Percentiles rank a stretch among this genome's conserved stretches.
phyloP scores from a whole-genome alignment of 2,329 filamentous ascomycete species.

The Trichoderma koningiopsis region DNA sequence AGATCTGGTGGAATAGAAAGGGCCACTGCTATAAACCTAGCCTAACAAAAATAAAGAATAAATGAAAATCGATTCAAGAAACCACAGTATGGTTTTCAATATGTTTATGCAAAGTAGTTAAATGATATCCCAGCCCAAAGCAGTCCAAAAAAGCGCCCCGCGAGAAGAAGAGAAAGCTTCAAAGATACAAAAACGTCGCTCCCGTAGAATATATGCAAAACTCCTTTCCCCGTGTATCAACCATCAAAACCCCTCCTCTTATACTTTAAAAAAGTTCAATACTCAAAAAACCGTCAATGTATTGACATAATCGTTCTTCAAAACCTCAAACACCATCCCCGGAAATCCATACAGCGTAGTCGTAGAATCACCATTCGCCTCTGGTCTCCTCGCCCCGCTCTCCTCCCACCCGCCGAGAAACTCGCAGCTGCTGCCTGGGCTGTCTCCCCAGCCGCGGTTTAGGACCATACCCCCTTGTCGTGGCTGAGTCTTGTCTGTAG shows the following conservation, averaged over 20 bases:
- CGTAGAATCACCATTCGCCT: slow-evolving; percentile 58
- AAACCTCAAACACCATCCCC: slow-evolving; percentile 90
- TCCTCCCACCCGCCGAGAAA: slow-evolving; percentile 86
- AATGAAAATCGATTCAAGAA: background rate
- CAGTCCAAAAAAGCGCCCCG: background rate
- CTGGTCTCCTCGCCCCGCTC: slow-evolving; percentile 58
- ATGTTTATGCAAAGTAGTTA: background rate
- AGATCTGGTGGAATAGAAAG: background rate
- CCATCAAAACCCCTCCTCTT: background rate
- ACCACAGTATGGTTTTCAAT: background rate
- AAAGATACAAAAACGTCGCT: background rate
- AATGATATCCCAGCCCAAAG: slow-evolving; percentile 2
- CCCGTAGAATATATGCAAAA: background rate
- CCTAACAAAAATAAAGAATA: background rate
- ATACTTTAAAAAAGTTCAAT: background rate
- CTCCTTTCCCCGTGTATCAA: background rate
- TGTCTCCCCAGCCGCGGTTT: slow-evolving; percentile 89
- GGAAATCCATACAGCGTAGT: slow-evolving; percentile 94
- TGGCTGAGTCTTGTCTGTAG: slow-evolving; percentile 53
- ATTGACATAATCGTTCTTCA: slow-evolving; percentile 89
- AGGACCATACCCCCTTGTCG: slow-evolving; percentile 78
- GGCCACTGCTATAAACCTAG: background rate
- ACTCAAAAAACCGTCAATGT: slow-evolving; percentile 80
- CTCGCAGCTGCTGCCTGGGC: slow-evolving; percentile 86
- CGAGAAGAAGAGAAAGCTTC: background rate